These are phyloP conservation scores for Golubevia sp. DNA, from an alignment of 1,284 basidiomycete genomes.

Conservation along the genomic window DNA sequence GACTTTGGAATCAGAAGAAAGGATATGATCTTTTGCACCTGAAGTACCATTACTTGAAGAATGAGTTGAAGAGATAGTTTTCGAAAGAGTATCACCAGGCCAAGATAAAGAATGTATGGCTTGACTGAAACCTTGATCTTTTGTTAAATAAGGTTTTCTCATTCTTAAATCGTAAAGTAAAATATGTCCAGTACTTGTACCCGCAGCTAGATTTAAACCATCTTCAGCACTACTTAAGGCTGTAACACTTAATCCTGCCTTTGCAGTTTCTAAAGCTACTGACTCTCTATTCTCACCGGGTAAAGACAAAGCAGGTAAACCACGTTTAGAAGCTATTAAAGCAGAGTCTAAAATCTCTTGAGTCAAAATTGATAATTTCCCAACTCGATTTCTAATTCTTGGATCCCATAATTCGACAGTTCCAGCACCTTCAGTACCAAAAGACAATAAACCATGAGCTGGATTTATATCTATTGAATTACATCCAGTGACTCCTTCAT, in stretches of 20 bases:
- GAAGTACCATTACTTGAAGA: background rate
- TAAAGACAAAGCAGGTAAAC: slow-evolving; percentile 46
- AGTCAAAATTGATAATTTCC: slow-evolving; percentile 75
- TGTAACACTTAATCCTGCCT: slow-evolving; percentile 72
- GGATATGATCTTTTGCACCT: slow-evolving; percentile 48
- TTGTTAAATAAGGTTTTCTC: slow-evolving; percentile 78
- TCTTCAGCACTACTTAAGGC: slow-evolving; percentile 76
- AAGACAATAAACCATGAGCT: slow-evolving; percentile 85
- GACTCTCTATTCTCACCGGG: slow-evolving; percentile 22
- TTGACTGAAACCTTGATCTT: slow-evolving; percentile 99
- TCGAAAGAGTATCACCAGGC: no score
- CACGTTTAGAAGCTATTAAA: slow-evolving; percentile 59
- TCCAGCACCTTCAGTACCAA: slow-evolving; percentile 79
- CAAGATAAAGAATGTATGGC: no score
- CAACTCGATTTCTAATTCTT: slow-evolving; percentile 77
- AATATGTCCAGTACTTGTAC: slow-evolving; percentile 91
- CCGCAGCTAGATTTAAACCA: slow-evolving; percentile 89
- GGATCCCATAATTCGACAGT: slow-evolving; percentile 97
- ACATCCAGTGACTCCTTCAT: slow-evolving; percentile 72
- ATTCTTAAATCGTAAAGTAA: slow-evolving; percentile 92
- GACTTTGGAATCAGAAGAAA: slow-evolving; percentile 65
- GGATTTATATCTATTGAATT: slow-evolving; percentile 93
- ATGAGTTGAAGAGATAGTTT: no score
- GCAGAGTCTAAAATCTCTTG: slow-evolving; percentile 58
- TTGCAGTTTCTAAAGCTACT: slow-evolving; percentile 51